Evolutionary conservation across 2,329 filamentous ascomycete genomes (phyloP), one percentile per base, ranked within the genome.

Genomic region (Neophaeococcomyces aloes): DNA sequence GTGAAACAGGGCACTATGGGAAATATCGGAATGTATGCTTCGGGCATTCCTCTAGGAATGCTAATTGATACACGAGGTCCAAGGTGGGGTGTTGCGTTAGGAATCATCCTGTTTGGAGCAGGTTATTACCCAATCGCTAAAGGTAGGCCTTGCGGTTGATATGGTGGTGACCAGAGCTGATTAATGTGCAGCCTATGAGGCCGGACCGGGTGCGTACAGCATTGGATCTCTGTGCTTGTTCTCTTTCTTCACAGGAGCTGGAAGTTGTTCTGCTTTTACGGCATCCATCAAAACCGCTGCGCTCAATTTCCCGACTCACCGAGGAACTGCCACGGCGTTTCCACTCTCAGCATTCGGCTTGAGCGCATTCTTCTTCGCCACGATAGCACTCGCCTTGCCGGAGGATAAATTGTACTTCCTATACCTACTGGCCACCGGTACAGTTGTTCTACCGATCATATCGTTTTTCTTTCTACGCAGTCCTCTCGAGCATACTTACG

Each of bases 321-420:
- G 91, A 51, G 91, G 91, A 44, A 94, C 89, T 3, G 91, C 91
- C 4, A 96, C 91, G 4, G 88, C 88, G 1, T 91, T 96, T 56
- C 89, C 91, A 4, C 66, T 96, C 44, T 86, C 91, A 45, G 88
- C 86, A 2, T 96, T 96, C 59, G 91, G 91, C 2, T 67, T 98
- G 45, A 95, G 88, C 60, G 91, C 91, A 43, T 91, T 98, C 65
- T 94, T 96, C 69, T 98, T 95, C 66, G 89, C 91, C 0, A 72
- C 81, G 2, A 65, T 93, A 27, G 85, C 86, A 17, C 59, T 93
- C 36, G 68, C 86, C 31, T 88, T 94, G 58, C 84, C 86, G 2
- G 86, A 86, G 30, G 79, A 93, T 56, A 91, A 87, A 1, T 81
- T 82, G 44, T 75, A 76, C 30, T 88, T 95, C 55, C 71, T 98